phyloP scores from a whole-genome alignment of 2,329 filamentous ascomycete species.

The Ambrosiella cleistominuta region DNA sequence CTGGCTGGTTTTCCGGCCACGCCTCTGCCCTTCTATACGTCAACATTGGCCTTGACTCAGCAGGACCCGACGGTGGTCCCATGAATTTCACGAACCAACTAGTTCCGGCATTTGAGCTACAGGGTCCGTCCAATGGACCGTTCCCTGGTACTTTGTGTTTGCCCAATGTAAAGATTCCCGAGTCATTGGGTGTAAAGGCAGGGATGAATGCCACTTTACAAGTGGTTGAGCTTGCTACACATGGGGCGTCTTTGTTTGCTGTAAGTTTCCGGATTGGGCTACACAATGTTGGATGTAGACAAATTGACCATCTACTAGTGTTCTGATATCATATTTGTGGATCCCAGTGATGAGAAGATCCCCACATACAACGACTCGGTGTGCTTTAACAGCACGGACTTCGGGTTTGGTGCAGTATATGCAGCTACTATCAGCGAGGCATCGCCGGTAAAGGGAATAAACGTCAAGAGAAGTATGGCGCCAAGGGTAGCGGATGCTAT shows the following conservation, averaged over 20 bases:
- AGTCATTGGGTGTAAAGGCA: conserved; percentile 40
- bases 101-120: conserved; percentile 54
- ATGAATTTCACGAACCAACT: conserved; percentile 42
- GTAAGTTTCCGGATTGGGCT: conserved; percentile 28
- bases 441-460: conserved; percentile 5
- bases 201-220: conserved; percentile 72
- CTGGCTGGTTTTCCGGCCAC: conserved; percentile 77
- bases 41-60: conserved; percentile 60
- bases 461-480: background rate
- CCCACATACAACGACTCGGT: conserved; percentile 31
- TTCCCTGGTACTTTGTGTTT: conserved; percentile 67
- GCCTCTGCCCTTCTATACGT: conserved; percentile 59
- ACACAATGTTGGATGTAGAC: background rate
- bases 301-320: conserved; percentile 34
- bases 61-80: conserved; percentile 25
- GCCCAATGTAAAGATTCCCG: conserved; percentile 55
- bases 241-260: conserved; percentile 57
- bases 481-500: background rate
- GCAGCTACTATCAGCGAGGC: conserved; percentile 7
- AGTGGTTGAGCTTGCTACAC: conserved; percentile 54
- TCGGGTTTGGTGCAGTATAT: conserved; percentile 54
- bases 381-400: conserved; percentile 57
- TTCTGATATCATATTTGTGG: conserved; percentile 62
- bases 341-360: conserved; percentile 37
- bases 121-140: conserved; percentile 51